These are phyloP conservation scores for Clavariopsis aquatica DNA, from an alignment of 495 filamentous ascomycete species.

Conservation along the genomic window DNA sequence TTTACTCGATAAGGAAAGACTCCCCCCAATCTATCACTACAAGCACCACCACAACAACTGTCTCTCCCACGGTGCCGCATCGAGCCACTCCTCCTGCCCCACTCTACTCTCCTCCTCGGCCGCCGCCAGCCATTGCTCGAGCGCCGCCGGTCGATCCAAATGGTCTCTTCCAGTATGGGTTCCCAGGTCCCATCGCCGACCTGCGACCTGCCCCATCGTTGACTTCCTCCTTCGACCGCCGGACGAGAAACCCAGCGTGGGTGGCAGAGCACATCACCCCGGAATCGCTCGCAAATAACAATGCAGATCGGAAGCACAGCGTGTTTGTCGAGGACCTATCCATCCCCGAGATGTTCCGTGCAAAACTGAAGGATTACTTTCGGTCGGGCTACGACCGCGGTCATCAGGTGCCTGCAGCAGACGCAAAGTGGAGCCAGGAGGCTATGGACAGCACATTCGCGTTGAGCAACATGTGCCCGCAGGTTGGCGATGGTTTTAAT, in stretches of 20 bases:
- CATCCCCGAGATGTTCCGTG: slow-evolving; percentile 85
- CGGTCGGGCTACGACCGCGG: slow-evolving; percentile 78
- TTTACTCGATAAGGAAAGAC: slow-evolving; percentile 62
- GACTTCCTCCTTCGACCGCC: slow-evolving; percentile 85
- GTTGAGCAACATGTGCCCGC: slow-evolving; percentile 94
- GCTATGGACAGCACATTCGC: slow-evolving; percentile 94
- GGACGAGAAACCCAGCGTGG: slow-evolving; percentile 90
- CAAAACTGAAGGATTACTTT: slow-evolving; percentile 86
- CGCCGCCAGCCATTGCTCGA: slow-evolving; percentile 45
- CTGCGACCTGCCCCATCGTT: slow-evolving; percentile 71
- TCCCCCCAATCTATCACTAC: slow-evolving; percentile 51
- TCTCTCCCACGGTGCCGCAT: slow-evolving; percentile 49
- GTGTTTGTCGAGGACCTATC: slow-evolving; percentile 76
- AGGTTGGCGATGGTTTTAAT: slow-evolving; percentile 97
- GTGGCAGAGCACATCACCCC: slow-evolving; percentile 97
- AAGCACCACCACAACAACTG: slow-evolving; percentile 45
- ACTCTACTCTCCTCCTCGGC: slow-evolving; percentile 36
- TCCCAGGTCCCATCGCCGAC: slow-evolving; percentile 87
- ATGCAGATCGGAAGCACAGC: slow-evolving; percentile 82
- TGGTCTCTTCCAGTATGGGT: slow-evolving; percentile 94
- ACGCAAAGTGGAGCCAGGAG: slow-evolving; percentile 90
- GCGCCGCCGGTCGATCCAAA: slow-evolving; percentile 73
- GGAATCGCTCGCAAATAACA: slow-evolving; percentile 69
- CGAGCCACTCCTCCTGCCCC: slow-evolving; percentile 34
- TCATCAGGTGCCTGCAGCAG: slow-evolving; percentile 89